Evolutionary conservation across 345 rosid genomes (phyloP).

Genomic region (Populus nigra): DNA sequence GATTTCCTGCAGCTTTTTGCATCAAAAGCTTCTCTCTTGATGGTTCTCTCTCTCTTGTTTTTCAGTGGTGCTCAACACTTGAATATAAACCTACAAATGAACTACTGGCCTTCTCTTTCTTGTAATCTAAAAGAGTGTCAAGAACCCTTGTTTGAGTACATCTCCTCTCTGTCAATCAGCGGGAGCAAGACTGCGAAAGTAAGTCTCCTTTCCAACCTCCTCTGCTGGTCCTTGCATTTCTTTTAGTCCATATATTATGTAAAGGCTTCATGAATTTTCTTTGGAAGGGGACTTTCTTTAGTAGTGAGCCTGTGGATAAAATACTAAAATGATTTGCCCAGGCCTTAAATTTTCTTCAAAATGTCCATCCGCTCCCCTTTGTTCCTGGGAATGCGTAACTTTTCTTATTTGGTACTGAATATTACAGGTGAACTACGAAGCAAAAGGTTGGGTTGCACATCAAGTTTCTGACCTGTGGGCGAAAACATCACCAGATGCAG

Average conservation of each 20-base stretch:
- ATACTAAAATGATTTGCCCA: background rate
- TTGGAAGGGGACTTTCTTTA: background rate
- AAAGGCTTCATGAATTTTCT: background rate
- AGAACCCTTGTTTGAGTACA: constrained; percentile 80
- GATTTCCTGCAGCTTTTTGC: background rate
- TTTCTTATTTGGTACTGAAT: background rate
- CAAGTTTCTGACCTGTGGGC: constrained; percentile 93
- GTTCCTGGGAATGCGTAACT: background rate
- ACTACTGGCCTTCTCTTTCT: constrained; percentile 91
- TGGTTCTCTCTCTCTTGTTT: background rate
- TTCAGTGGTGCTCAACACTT: constrained; percentile 85
- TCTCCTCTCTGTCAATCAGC: constrained; percentile 59
- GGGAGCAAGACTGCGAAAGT: constrained; percentile 89
- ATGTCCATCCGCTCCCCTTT: too few species aligned
- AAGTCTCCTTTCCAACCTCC: constrained; percentile 19
- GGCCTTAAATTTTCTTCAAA: background rate
- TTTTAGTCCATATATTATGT: background rate
- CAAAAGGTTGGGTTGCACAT: constrained; percentile 89
- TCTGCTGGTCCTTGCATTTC: background rate
- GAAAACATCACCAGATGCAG: constrained; percentile 73
- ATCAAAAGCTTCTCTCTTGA: background rate
- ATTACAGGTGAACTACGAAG: constrained; percentile 75
- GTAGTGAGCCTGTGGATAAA: background rate
- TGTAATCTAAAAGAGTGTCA: constrained; percentile 84
- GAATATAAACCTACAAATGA: constrained; percentile 97